Base-by-base conservation (phyloP, 805 yeast genomes). In the Debaryomyces prosopidis region DNA sequence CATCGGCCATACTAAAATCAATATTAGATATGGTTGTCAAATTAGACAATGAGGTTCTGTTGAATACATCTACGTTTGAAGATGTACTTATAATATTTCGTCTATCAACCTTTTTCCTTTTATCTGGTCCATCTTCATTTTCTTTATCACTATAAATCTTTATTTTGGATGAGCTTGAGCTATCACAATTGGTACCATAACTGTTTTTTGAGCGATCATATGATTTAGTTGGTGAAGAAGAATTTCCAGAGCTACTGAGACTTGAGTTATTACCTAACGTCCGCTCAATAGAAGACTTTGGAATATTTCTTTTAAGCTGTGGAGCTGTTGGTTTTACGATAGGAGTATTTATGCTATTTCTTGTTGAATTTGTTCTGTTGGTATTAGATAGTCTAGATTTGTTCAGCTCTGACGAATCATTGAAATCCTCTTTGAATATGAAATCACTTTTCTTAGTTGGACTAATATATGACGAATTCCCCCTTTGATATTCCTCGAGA, bases 371-470 rank as follows among this genome's bases (percentile, higher is more conserved):
- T 14, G 23, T 36, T n/a, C 28, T 31, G 3, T 11, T 39, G 3
- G 9, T 31, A 11, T 17, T 39, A 15, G 43, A 33, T 7, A 16
- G 3, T 18, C 20, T 19, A 2, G 33, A 30, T 10, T 20, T 33
- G 6, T 18, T 36, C 27, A 19, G 39, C 9, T 36, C 39, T 10
- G 34, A 26, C n/a, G 47, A 33, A 27, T 43, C 66, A 42, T 65
- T 67, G 42, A 64, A 63, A 31, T 60, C 58, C 44, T 66, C 72
- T 39, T 52, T 51, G 42, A 66, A 66, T 3, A 65, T 41, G 46
- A 62, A 62, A 16, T 30, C 43, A 9, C 40, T 39, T 23, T 14
- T 27, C 16, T 40, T 19, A 10, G 34, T 14, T 2, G 33, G 33
- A 14, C 16, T n/a, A 14, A n/a, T 6, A 5, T 30, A 8, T 30